Percentiles rank a stretch among this genome's conserved stretches.
phyloP scores from a whole-genome alignment of 2,329 filamentous ascomycete species.

The Zymoseptoria brevis region DNA sequence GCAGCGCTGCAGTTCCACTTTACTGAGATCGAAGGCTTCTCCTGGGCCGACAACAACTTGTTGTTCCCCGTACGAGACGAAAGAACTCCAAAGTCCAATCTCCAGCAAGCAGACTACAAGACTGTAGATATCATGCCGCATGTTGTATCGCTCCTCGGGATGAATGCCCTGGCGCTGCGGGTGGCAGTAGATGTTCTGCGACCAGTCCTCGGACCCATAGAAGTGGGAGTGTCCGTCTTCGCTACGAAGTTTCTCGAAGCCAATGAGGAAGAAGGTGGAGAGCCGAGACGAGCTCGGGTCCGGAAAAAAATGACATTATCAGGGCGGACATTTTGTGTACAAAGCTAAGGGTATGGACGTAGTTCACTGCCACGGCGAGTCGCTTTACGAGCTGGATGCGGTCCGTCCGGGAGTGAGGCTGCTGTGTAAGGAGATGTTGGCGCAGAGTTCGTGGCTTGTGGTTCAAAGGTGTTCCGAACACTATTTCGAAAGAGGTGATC shows the following conservation, averaged over 20 bases:
- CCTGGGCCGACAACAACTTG: not conserved
- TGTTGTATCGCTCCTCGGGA: slow-evolving; percentile 36
- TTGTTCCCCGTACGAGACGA: slow-evolving; percentile 23
- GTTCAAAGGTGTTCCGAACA: slow-evolving; percentile 4
- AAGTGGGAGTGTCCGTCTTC: slow-evolving; percentile 28
- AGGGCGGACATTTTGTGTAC: slow-evolving; percentile 43
- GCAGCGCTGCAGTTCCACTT: not conserved
- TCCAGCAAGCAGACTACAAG: slow-evolving; percentile 48
- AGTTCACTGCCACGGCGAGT: slow-evolving; percentile 30
- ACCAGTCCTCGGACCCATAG: slow-evolving; percentile 33
- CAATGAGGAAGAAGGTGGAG: slow-evolving; percentile 34
- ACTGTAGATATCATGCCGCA: slow-evolving; percentile 52
- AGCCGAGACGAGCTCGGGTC: slow-evolving; percentile 14
- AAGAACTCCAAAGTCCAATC: slow-evolving; percentile 42
- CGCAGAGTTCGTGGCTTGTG: slow-evolving; percentile 16
- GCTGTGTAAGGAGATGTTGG: slow-evolving; percentile 7
- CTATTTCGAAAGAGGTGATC: slow-evolving; percentile 8
- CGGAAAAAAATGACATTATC: slow-evolving; percentile 34
- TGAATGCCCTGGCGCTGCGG: slow-evolving; percentile 39
- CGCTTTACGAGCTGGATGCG: slow-evolving; percentile 25
- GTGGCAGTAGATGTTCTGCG: slow-evolving; percentile 46
- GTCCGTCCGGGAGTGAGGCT: slow-evolving; percentile 22
- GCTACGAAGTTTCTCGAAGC: slow-evolving; percentile 38
- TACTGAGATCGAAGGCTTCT: not conserved
- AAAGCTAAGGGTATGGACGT: slow-evolving; percentile 35